Conservation (phyloP, 2,329 filamentous ascomycete species). For the Gliomastix tumulicola region DNA sequence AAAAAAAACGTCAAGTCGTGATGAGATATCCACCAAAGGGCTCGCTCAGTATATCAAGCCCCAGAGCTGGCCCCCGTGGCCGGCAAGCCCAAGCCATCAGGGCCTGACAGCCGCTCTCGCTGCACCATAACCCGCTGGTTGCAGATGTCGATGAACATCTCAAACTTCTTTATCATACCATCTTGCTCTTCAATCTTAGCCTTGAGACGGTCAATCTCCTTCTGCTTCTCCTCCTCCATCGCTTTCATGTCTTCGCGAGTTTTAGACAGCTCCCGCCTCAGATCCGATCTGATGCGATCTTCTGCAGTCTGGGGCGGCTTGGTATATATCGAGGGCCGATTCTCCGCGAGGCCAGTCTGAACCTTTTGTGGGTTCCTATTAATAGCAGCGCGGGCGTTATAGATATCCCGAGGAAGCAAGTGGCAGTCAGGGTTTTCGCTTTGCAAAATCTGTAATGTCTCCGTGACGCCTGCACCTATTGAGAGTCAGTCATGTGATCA, state of each 20-base stretch:
- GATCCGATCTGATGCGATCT: constrained; percentile 55
- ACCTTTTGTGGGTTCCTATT: constrained; percentile 59
- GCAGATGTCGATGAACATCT: constrained; percentile 65
- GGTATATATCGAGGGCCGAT: constrained; percentile 56
- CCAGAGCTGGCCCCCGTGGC: background rate
- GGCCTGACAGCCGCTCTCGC: constrained; percentile 37
- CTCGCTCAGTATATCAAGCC: background rate
- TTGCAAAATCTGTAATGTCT: constrained; percentile 61
- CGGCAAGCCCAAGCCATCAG: background rate
- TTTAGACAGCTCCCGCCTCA: constrained; percentile 53
- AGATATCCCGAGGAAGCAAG: constrained; percentile 57
- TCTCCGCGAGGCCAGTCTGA: constrained; percentile 50
- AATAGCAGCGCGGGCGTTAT: constrained; percentile 61
- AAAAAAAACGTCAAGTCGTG: no score
- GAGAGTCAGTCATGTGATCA: constrained; percentile 21
- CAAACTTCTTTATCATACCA: constrained; percentile 54
- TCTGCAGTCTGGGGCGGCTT: constrained; percentile 57
- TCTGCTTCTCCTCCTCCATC: constrained; percentile 46
- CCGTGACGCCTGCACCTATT: constrained; percentile 55
- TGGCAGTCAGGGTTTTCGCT: constrained; percentile 57
- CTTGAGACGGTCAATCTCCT: constrained; percentile 52
- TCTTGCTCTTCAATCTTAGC: constrained; percentile 57
- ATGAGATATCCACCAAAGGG: no score
- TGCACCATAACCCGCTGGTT: constrained; percentile 61
- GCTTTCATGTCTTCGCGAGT: constrained; percentile 49